Conservation (phyloP, 768 basidiomycete species). For the Chalciporus pseudorubinellus region DNA sequence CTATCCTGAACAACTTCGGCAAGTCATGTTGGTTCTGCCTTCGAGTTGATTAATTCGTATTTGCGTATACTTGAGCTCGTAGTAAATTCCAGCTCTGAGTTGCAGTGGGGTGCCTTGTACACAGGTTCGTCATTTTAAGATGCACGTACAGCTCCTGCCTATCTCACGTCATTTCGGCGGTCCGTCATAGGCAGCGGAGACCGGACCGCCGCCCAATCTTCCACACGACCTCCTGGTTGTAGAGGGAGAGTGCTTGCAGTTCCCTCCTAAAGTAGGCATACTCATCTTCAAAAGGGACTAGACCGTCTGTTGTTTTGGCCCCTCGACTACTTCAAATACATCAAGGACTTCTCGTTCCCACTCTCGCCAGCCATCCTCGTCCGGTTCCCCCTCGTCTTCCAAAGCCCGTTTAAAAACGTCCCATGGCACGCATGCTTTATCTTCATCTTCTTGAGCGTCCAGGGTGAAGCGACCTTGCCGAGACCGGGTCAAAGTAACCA, state of each 20-base stretch:
- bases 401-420: constrained; percentile 65
- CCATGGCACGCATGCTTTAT: constrained; percentile 69
- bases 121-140: too few species aligned
- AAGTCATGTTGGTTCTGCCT: too few species aligned
- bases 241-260: too few species aligned
- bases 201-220: too few species aligned
- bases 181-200: too few species aligned
- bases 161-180: background rate
- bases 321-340: constrained; percentile 56
- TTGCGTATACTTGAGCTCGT: too few species aligned
- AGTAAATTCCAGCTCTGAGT: too few species aligned
- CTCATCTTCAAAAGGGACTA: background rate
- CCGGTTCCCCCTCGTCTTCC: constrained; percentile 48
- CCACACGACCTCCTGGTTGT: too few species aligned
- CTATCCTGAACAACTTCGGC: too few species aligned
- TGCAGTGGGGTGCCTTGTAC: too few species aligned
- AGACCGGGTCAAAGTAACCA: constrained; percentile 86
- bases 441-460: constrained; percentile 47
- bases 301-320: constrained; percentile 11
- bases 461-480: constrained; percentile 81
- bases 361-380: constrained; percentile 62
- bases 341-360: constrained; percentile 86
- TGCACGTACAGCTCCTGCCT: too few species aligned
- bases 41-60: too few species aligned
- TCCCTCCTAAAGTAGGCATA: background rate